Conservation (phyloP, 2,329 filamentous ascomycete species). For the Apiospora hydei region DNA sequence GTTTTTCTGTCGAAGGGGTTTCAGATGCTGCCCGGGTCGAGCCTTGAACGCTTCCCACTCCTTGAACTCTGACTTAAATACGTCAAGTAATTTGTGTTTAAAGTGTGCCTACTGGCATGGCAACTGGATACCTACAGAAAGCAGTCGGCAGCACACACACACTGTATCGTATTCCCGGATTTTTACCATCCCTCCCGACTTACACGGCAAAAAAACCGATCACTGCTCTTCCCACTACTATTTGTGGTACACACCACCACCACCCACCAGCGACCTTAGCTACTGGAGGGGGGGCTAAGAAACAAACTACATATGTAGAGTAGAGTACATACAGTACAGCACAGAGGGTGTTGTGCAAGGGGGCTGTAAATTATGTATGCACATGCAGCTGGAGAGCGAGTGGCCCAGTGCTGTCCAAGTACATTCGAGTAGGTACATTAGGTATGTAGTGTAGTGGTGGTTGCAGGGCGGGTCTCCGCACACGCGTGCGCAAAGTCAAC, state of each 20-base stretch:
- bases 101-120: not conserved
- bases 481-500: conserved; percentile 16
- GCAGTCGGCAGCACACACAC: conserved; percentile 10
- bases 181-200: not conserved
- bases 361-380: not conserved
- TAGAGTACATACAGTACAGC: not conserved
- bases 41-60: conserved; percentile 9
- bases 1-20: conserved; percentile 7
- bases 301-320: not conserved
- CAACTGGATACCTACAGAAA: not conserved
- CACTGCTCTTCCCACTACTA: conserved; percentile 5
- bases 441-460: not conserved
- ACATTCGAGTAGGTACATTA: no score
- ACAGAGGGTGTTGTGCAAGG: not conserved
- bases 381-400: not conserved
- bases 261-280: no score
- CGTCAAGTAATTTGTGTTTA: not conserved
- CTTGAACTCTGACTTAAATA: not conserved
- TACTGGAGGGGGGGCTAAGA: not conserved
- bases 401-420: not conserved
- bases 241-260: conserved; percentile 14
- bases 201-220: not conserved
- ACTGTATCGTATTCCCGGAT: conserved; percentile 3
- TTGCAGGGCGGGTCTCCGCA: conserved; percentile 4
- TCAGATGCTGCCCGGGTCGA: conserved; percentile 18